phyloP scores from a whole-genome alignment of 331 rosid genomes.

The Rhamnella rubrinervis region DNA sequence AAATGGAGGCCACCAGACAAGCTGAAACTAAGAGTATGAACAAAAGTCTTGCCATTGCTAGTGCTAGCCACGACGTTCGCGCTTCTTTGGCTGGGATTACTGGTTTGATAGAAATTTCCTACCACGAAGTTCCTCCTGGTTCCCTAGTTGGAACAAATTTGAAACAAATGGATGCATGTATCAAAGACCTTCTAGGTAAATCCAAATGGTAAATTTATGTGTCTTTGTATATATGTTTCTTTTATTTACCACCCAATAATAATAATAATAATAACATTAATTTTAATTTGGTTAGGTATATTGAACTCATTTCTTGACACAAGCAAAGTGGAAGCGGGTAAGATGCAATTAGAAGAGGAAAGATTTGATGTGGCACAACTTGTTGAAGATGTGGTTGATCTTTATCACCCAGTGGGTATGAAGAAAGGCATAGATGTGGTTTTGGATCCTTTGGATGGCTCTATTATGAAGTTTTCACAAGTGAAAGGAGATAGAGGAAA shows the following conservation, averaged over 20 bases:
- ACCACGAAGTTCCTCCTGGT: conserved; percentile 29
- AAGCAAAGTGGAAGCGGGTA: conserved; percentile 86
- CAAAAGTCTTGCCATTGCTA: conserved; percentile 58
- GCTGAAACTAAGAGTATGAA: conserved; percentile 77
- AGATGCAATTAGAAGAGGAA: conserved; percentile 74
- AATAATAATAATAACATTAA: not conserved
- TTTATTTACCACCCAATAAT: too few species aligned
- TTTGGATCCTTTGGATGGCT: conserved; percentile 66
- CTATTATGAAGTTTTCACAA: conserved; percentile 39
- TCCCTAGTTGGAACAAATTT: conserved; percentile 50
- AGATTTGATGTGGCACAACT: conserved; percentile 66
- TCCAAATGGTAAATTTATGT: too few species aligned
- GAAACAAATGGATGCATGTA: conserved; percentile 60
- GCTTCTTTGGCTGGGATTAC: conserved; percentile 62
- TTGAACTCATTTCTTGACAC: conserved; percentile 79
- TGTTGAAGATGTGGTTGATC: conserved; percentile 71
- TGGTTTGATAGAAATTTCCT: conserved; percentile 60
- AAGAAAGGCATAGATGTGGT: conserved; percentile 70
- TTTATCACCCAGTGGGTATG: conserved; percentile 54
- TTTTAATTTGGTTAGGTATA: conserved; percentile 32
- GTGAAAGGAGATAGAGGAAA: conserved; percentile 83
- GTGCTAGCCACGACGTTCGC: conserved; percentile 80
- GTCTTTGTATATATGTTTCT: too few species aligned
- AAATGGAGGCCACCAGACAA: conserved; percentile 70
- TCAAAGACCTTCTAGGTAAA: conserved; percentile 67